Conservation (phyloP, 306 rosid species). For the Gastrolobium villosum region DNA sequence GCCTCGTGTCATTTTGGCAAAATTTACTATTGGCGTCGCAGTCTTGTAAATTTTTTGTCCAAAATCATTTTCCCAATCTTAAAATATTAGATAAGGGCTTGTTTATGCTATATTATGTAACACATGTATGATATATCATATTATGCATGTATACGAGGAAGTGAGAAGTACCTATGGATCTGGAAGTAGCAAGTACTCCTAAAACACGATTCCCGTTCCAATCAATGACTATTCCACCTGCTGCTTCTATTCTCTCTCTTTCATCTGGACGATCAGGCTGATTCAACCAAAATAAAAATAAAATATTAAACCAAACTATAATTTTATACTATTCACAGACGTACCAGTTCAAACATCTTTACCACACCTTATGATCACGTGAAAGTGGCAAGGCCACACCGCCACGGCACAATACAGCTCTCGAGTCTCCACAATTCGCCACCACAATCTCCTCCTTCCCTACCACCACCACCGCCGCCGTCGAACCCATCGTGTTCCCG, state of each 20-base stretch:
- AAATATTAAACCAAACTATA: constrained; percentile 1
- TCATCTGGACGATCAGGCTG: constrained; percentile 76
- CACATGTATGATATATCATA: too few relatives aligned
- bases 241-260: constrained; percentile 67
- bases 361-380: constrained; percentile 73
- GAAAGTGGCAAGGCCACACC: constrained; percentile 68
- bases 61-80: too few relatives aligned
- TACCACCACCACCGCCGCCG: constrained; percentile 64
- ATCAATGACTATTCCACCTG: constrained; percentile 66
- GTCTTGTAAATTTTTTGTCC: too few relatives aligned
- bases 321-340: too few relatives aligned
- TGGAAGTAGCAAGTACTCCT: constrained; percentile 76
- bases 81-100: too few relatives aligned
- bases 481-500: constrained; percentile 61
- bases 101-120: too few relatives aligned
- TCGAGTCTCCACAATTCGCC: constrained; percentile 74
- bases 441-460: constrained; percentile 64
- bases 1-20: too few relatives aligned
- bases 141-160: background rate
- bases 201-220: constrained; percentile 66
- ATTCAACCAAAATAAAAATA: background rate
- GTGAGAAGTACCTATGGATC: constrained; percentile 66
- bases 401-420: constrained; percentile 65
- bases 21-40: too few relatives aligned
- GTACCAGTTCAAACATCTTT: too few relatives aligned